These are phyloP conservation scores for Gaultheria prostrata DNA, from an alignment of 148 eudicot genomes.

Conservation along the genomic window DNA sequence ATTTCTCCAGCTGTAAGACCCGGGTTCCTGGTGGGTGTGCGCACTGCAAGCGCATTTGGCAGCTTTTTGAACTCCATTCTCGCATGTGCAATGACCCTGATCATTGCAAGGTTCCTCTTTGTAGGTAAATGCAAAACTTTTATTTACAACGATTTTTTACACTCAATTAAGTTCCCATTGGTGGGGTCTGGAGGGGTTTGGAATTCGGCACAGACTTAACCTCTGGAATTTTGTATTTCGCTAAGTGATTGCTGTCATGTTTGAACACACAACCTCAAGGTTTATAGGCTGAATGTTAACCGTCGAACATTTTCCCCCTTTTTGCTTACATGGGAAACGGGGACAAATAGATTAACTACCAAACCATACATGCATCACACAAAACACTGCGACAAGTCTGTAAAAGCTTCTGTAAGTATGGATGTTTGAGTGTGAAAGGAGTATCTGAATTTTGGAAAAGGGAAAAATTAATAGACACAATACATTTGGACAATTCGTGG, in stretches of 20 bases:
- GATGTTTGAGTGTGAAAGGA: neutral
- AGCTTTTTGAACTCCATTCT: conserved; percentile 81
- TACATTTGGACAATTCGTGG: neutral
- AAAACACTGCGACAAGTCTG: neutral
- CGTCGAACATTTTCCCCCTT: neutral
- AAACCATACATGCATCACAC: neutral
- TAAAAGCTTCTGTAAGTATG: neutral
- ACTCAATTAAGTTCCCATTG: neutral
- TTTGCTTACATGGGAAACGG: neutral
- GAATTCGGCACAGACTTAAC: neutral
- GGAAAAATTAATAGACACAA: neutral
- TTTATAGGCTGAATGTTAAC: neutral
- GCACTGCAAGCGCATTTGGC: conserved; percentile 85
- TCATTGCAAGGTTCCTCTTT: conserved; percentile 77
- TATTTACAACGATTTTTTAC: neutral
- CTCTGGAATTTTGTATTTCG: neutral
- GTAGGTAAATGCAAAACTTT: conserved; percentile 45
- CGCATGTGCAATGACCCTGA: conserved; percentile 67
- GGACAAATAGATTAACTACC: neutral
- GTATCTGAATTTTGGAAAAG: neutral
- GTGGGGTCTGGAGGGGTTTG: neutral
- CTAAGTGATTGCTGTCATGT: neutral
- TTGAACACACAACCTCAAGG: neutral
- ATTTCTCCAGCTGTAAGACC: conserved; percentile 60
- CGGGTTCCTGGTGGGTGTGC: conserved; percentile 79